phyloP scores from a whole-genome alignment of 2,329 filamentous ascomycete genomes.

The Daldinia sp. region DNA sequence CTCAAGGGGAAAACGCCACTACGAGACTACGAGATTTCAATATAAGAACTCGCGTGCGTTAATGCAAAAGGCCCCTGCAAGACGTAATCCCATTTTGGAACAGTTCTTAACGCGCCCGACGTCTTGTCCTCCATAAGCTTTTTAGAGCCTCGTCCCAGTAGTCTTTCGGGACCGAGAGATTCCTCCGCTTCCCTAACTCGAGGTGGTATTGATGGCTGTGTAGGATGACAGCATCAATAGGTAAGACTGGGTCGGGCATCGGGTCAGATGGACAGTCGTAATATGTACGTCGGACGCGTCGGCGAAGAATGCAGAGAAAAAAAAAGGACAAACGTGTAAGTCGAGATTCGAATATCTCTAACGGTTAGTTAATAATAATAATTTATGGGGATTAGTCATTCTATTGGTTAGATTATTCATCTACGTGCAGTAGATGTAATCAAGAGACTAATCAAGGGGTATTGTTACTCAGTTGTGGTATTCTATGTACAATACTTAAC shows the following conservation, averaged over 20 bases:
- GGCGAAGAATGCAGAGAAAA: neutral
- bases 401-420: constrained; percentile 19
- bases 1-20: neutral
- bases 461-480: neutral
- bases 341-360: neutral
- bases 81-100: constrained; percentile 1
- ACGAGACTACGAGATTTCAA: too few species aligned
- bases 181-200: neutral
- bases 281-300: neutral
- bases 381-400: constrained; percentile 20
- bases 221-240: neutral
- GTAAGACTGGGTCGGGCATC: neutral
- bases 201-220: neutral
- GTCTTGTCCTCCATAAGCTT: constrained; percentile 1
- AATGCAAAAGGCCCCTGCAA: constrained; percentile 23
- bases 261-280: neutral
- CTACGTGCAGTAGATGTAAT: too few species aligned
- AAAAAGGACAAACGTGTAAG: neutral
- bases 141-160: constrained; percentile 19
- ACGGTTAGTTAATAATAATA: neutral
- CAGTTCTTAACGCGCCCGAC: constrained; percentile 2
- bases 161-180: constrained; percentile 28
- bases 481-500: neutral
- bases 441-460: constrained; percentile 3
- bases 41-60: neutral